A percentile compares a stretch with the other conserved stretches of the same genome.
Evolutionary conservation across 2,329 filamentous ascomycete species (phyloP).

Genomic region (Neofusicoccum umdonicola): DNA sequence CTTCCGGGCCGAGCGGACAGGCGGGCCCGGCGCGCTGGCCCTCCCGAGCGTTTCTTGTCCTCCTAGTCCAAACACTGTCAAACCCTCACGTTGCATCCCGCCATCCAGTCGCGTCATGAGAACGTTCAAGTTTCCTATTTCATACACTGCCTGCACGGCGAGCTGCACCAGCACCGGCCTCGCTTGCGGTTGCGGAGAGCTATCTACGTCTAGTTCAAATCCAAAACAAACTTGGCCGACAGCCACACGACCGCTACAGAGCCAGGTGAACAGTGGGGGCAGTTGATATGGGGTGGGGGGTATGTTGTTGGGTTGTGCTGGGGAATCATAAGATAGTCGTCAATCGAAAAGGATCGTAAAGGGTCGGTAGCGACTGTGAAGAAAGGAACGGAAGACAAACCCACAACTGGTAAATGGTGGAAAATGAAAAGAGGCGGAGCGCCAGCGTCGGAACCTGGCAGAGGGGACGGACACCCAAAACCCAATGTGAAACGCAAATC

Average conservation of each 20-base stretch:
- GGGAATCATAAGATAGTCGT: slow-evolving; percentile 7
- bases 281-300: not conserved
- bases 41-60: not conserved
- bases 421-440: not conserved
- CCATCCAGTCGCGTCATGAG: not conserved
- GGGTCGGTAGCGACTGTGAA: slow-evolving; percentile 11
- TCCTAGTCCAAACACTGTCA: not conserved
- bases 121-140: not conserved
- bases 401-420: not conserved
- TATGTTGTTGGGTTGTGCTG: not conserved
- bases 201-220: slow-evolving; percentile 9
- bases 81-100: not conserved
- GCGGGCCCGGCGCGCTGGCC: not conserved
- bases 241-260: not conserved
- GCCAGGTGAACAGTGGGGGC: not conserved
- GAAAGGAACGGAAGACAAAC: not conserved
- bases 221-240: slow-evolving; percentile 4
- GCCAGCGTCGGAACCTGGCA: not conserved
- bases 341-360: slow-evolving; percentile 13
- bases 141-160: slow-evolving; percentile 4
- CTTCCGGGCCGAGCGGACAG: too few species aligned
- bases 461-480: not conserved
- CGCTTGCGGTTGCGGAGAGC: slow-evolving; percentile 1
- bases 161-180: slow-evolving; percentile 4
- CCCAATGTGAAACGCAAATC: not conserved